Evolutionary conservation across 768 basidiomycete species (phyloP), one percentile per base, ranked within the genome.

Genomic region (Roridomyces roridus): DNA sequence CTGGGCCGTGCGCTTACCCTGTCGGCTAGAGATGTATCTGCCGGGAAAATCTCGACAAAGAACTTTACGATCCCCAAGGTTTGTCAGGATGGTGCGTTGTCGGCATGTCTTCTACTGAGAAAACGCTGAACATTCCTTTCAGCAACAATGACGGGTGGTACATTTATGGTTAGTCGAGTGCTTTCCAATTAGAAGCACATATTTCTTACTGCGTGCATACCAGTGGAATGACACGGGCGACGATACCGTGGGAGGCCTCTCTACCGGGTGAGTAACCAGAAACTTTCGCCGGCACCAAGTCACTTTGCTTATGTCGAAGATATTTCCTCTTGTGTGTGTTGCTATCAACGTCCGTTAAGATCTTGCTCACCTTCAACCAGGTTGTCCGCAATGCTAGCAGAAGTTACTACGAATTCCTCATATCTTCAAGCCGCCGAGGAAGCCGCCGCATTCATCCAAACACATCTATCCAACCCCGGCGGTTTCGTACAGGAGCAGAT

Each of bases 1-100:
- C 57, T 54, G 29, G 55, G 55, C 11, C 34, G 29, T 11, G n/a
- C 26, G 20, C 53, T 41, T 49, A 51, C 55, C 2, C 20, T 61
- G 1, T 52, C 60, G n/a, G n/a, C 29, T 21, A 8, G 25, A 5
- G 21, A 26, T 8, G 15, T 36, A 17, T 14, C 20, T 24, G 36
- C 49, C 3, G 18, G 21, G 0, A 18, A 2, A 9, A 44, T 42
- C 10, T 12, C 25, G 12, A 15, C 36, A 29, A 52, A 51, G 28
- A 5, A 23, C 23, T 31, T 53, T n/a, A 20, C 9, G 18, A 31
- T 57, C 14, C 35, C 29, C 34, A 26, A 28, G 15, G 28, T 43
- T 23, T 20, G 55, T 36, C 15, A 35, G 17, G 39, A 28, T 41
- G 34, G 42, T 50, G 18, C 25, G 48, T 42, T 10, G 10, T 31